Evolutionary conservation across 106 monocot genomes (phyloP).

Genomic region (Allium fistulosum): DNA sequence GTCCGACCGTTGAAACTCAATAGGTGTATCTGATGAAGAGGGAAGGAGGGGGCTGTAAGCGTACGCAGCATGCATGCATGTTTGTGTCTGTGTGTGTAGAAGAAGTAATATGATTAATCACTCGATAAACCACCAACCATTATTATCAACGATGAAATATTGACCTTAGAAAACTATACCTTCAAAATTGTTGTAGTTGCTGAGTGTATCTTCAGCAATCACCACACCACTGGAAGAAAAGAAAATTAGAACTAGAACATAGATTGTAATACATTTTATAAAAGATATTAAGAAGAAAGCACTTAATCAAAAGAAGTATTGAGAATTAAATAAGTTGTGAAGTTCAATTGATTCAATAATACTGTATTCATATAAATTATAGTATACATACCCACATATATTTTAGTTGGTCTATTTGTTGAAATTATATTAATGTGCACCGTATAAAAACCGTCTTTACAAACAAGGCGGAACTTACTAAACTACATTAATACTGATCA

Average conservation of each 20-base stretch:
- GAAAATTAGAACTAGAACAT: too few species aligned
- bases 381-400: background rate
- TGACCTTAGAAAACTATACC: constrained; percentile 48
- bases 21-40: too few species aligned
- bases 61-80: background rate
- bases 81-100: background rate
- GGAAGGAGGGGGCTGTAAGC: too few species aligned
- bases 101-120: background rate
- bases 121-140: background rate
- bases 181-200: constrained; percentile 52
- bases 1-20: too few species aligned
- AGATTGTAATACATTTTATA: background rate
- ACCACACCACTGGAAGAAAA: constrained; percentile 78
- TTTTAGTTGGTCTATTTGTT: background rate
- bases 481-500: too few species aligned
- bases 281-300: constrained; percentile 1
- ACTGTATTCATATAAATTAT: background rate
- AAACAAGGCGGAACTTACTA: background rate
- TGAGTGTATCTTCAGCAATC: constrained; percentile 81
- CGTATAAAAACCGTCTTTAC: background rate
- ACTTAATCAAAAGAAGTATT: background rate
- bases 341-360: background rate
- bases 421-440: background rate
- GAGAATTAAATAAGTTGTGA: background rate
- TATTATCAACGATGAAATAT: background rate